Evolutionary conservation across 345 rosid species (phyloP).

Genomic region (Orychophragmus violaceus): DNA sequence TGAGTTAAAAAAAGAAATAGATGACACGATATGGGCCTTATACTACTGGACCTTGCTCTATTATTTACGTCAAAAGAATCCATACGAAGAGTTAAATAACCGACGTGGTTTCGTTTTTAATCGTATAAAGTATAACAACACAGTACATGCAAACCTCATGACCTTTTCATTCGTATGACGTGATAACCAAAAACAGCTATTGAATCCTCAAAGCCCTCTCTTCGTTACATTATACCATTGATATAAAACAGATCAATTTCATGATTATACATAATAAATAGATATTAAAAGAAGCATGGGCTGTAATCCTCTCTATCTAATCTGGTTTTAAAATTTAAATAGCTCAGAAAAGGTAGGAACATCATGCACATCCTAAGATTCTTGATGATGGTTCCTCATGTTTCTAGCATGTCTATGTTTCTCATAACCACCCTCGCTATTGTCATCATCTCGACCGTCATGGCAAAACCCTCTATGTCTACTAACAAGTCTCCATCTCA

Average conservation of each 20-base stretch:
- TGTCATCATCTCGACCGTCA: conserved; percentile 8
- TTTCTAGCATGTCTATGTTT: conserved; percentile 20
- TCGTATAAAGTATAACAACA: conserved; percentile 5
- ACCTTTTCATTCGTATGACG: conserved; percentile 21
- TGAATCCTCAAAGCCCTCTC: background rate
- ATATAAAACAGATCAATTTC: background rate
- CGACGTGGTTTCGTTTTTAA: background rate
- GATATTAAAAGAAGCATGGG: conserved; percentile 2
- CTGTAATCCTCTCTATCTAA: conserved; percentile 22
- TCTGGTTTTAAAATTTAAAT: conserved; percentile 17
- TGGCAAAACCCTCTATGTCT: conserved; percentile 6
- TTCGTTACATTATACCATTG: background rate
- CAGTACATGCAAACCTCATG: conserved; percentile 26
- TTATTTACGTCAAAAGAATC: background rate
- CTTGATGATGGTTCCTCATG: conserved; percentile 16
- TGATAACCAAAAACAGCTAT: conserved; percentile 11
- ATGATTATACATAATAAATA: background rate
- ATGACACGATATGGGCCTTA: background rate
- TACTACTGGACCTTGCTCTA: background rate
- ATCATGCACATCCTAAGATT: conserved; percentile 23
- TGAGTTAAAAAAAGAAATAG: background rate
- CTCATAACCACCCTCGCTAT: conserved; percentile 15
- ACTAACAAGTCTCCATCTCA: conserved; percentile 2
- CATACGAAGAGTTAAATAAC: background rate
- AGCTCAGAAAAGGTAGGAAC: conserved; percentile 9